A percentile compares a stretch with the other conserved stretches of the same genome.
Conservation (phyloP, 1,284 basidiomycete genomes). For the Vanrija sp. region DNA sequence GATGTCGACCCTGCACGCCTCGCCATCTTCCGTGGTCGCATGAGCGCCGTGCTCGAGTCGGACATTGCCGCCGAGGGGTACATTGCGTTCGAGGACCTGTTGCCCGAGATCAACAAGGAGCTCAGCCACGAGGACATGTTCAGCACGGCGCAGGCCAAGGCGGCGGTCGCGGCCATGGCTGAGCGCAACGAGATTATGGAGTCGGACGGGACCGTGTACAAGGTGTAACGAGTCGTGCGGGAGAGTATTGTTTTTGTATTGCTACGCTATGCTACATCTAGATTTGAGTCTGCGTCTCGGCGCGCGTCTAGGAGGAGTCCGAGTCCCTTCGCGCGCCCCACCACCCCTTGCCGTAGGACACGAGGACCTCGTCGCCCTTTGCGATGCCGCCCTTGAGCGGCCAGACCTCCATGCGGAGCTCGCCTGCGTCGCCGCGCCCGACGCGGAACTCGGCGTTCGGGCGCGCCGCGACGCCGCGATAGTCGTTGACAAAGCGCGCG, state of each 20-base stretch:
- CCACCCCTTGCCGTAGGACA: conserved; percentile 91
- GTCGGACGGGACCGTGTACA: conserved; percentile 66
- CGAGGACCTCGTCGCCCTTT: conserved; percentile 79
- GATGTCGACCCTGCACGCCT: conserved; percentile 49
- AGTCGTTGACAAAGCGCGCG: conserved; percentile 82
- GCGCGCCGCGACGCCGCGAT: conserved; percentile 61
- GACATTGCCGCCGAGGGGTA: conserved; percentile 67
- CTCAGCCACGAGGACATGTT: conserved; percentile 67
- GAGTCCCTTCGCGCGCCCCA: conserved; percentile 55
- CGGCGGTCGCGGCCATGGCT: conserved; percentile 72
- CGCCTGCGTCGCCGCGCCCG: conserved; percentile 57
- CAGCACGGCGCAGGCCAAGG: conserved; percentile 71
- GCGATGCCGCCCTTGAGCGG: conserved; percentile 58
- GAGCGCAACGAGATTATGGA: conserved; percentile 84
- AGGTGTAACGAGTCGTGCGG: conserved; percentile 26
- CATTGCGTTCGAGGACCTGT: conserved; percentile 64
- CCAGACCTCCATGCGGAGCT: conserved; percentile 73
- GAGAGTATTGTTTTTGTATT: background rate
- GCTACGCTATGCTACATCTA: too few species aligned
- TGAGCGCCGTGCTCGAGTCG: conserved; percentile 67
- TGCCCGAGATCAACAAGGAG: conserved; percentile 76
- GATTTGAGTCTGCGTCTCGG: too few species aligned
- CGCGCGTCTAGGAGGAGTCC: too few species aligned
- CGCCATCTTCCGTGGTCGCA: conserved; percentile 68
- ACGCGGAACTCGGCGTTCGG: conserved; percentile 74